Evolutionary conservation across 257 asterid species (phyloP).

Genomic region (Solanum virginianum): DNA sequence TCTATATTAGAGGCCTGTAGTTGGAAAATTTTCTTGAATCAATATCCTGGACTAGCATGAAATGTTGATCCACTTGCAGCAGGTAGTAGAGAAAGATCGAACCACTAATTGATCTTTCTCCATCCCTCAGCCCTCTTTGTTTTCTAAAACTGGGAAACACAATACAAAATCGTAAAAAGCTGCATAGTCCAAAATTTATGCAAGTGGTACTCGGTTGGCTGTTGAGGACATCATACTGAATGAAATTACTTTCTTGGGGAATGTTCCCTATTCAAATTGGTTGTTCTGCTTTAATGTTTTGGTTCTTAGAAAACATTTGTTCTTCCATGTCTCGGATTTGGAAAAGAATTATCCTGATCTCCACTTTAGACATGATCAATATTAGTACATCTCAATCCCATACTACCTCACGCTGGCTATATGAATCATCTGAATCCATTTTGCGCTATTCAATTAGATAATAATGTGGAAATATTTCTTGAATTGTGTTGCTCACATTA

Average conservation of each 20-base stretch:
- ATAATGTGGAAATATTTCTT: not conserved
- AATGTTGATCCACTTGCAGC: not conserved
- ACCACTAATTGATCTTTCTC: not conserved
- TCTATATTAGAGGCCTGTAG: not conserved
- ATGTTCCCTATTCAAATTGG: not conserved
- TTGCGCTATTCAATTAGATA: not conserved
- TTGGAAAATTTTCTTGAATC: not conserved
- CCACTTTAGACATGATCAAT: not conserved
- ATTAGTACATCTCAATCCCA: not conserved
- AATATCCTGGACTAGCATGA: not conserved
- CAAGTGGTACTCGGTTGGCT: not conserved
- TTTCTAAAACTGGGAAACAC: not conserved
- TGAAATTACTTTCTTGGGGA: not conserved
- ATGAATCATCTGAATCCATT: not conserved
- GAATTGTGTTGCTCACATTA: not conserved
- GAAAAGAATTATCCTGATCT: not conserved
- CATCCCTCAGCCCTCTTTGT: not conserved
- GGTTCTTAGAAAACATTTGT: not conserved
- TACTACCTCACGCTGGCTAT: not conserved
- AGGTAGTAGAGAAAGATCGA: not conserved
- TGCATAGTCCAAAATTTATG: not conserved
- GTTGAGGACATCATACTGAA: not conserved
- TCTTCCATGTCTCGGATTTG: not conserved
- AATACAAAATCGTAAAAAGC: not conserved
- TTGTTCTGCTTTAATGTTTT: not conserved